Conservation (phyloP, 805 yeast species). For the Isabelozyma heimii region DNA sequence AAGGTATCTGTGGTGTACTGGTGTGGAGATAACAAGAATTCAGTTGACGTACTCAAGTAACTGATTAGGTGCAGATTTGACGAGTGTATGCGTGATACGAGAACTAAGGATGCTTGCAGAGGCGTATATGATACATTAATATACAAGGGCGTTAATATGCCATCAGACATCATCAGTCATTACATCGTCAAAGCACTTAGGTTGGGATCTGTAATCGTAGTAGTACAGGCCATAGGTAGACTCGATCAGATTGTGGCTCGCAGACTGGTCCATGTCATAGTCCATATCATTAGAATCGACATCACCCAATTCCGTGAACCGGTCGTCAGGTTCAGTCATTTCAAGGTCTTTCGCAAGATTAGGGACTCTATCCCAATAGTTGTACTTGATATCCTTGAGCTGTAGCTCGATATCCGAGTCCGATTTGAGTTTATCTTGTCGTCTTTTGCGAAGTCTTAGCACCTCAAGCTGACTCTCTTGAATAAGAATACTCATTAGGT, state of each 20-base stretch:
- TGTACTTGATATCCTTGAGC: constrained; percentile 21
- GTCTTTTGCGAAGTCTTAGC: constrained; percentile 9
- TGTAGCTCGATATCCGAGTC: not conserved
- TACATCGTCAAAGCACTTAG: no score
- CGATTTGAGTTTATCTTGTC: constrained; percentile 2
- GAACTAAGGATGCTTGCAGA: no score
- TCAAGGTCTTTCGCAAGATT: constrained; percentile 21
- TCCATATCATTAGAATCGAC: constrained; percentile 6
- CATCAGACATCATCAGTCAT: no score
- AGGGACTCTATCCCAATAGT: constrained; percentile 34
- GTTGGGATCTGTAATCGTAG: constrained; percentile 1
- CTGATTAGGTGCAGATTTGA: no score
- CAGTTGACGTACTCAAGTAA: no score
- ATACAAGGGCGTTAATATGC: no score
- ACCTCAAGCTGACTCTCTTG: constrained; percentile 25
- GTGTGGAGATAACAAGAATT: no score
- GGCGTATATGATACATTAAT: no score
- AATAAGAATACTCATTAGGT: constrained; percentile 21
- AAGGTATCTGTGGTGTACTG: no score
- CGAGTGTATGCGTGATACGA: no score
- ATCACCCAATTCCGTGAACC: not conserved
- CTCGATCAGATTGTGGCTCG: constrained; percentile 3
- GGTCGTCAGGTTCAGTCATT: constrained; percentile 12
- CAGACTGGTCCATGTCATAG: not conserved
- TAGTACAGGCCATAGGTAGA: constrained; percentile 18